Evolutionary conservation across 345 rosid genomes (phyloP).

Genomic region (Schrenkiella parvula): DNA sequence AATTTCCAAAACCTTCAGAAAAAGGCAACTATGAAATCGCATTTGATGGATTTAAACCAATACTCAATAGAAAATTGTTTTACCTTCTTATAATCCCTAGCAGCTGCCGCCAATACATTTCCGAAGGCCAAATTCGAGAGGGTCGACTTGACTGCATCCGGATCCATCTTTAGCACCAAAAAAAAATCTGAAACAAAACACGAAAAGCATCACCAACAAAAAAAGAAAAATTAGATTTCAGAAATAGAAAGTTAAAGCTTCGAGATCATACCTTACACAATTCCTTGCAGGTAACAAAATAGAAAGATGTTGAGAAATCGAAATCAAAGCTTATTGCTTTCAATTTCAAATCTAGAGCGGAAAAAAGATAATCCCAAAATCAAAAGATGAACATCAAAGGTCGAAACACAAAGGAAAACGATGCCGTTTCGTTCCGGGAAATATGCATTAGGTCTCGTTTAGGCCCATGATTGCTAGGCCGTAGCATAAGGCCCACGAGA

Average conservation of each 20-base stretch:
- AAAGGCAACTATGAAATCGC: neutral
- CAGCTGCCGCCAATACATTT: constrained; percentile 97
- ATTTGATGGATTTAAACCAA: neutral
- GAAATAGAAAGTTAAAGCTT: neutral
- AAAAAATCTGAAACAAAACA: neutral
- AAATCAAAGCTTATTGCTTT: neutral
- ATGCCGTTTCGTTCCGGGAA: neutral
- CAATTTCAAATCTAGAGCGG: constrained; percentile 30
- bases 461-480: neutral
- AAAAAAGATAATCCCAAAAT: neutral
- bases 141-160: constrained; percentile 83
- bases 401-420: neutral
- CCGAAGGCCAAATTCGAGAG: constrained; percentile 84
- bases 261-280: constrained; percentile 14
- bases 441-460: neutral
- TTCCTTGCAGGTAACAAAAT: neutral
- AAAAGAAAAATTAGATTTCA: neutral
- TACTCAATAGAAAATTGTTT: neutral
- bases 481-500: neutral
- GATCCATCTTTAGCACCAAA: constrained; percentile 55
- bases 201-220: neutral
- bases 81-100: constrained; percentile 90
- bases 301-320: constrained; percentile 1
- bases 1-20: neutral
- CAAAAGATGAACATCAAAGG: neutral